phyloP scores from a whole-genome alignment of 768 basidiomycete genomes.

The Sporobolomyces roseus region DNA sequence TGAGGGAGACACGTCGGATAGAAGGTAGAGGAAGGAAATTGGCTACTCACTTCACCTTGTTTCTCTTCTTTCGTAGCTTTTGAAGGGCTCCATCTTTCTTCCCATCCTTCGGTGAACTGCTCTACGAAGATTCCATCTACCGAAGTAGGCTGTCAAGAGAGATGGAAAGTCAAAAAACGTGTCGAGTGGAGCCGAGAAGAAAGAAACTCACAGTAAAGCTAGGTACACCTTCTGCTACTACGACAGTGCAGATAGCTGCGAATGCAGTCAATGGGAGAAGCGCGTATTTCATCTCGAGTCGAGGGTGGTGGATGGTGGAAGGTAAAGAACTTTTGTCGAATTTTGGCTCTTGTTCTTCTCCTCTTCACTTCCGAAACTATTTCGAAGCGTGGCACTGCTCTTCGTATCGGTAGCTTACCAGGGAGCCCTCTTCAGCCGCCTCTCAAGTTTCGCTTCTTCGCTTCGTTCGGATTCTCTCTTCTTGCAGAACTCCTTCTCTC shows the following conservation, averaged over 20 bases:
- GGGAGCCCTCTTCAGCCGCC: too few relatives aligned
- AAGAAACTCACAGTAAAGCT: conserved; percentile 29
- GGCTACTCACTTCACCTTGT: conserved; percentile 68
- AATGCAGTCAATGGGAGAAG: conserved; percentile 24
- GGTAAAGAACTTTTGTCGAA: neutral
- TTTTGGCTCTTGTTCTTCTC: neutral
- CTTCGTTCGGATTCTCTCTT: too few relatives aligned
- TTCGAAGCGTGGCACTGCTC: too few relatives aligned
- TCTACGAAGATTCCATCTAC: conserved; percentile 65
- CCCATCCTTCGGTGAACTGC: conserved; percentile 85
- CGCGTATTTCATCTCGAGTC: conserved; percentile 29
- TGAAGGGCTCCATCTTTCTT: conserved; percentile 89
- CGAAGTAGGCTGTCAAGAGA: conserved; percentile 16
- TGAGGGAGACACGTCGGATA: neutral
- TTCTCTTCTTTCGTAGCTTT: conserved; percentile 98
- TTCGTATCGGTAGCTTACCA: too few relatives aligned
- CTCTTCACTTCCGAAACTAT: neutral
- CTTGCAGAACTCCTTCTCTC: too few relatives aligned
- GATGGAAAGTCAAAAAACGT: neutral
- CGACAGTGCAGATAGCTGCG: conserved; percentile 15
- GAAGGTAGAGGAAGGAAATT: conserved; percentile 22
- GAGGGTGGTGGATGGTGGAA: neutral
- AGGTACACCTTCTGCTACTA: conserved; percentile 23
- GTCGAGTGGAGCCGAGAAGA: neutral
- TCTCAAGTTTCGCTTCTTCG: too few relatives aligned